These are phyloP conservation scores for Monosporascus sp. DNA, from an alignment of 2,329 filamentous ascomycete species.

Conservation along the genomic window DNA sequence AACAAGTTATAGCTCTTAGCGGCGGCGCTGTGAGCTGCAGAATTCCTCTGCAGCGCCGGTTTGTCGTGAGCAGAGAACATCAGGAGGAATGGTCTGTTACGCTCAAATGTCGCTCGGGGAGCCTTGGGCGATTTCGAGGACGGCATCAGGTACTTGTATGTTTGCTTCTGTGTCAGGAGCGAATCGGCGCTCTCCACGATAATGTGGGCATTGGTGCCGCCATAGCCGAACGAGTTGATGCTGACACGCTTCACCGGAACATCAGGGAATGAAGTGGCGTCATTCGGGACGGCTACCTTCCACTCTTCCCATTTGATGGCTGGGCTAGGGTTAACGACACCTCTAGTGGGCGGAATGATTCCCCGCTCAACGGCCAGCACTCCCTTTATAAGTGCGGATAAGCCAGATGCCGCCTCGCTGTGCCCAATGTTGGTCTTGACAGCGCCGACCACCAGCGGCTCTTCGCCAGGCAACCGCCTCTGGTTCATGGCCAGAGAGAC, in stretches of 20 bases:
- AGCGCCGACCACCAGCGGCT: conserved; percentile 12
- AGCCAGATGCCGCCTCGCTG: conserved; percentile 11
- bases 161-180: background rate
- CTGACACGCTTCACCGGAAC: conserved; percentile 9
- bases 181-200: conserved; percentile 6
- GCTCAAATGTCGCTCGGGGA: background rate
- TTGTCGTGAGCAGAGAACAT: conserved; percentile 17
- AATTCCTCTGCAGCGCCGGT: conserved; percentile 7
- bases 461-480: conserved; percentile 3
- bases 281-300: conserved; percentile 12
- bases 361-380: conserved; percentile 8
- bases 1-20: conserved; percentile 9
- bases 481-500: conserved; percentile 9
- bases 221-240: conserved; percentile 19
- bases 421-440: conserved; percentile 18
- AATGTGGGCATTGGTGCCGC: conserved; percentile 12
- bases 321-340: conserved; percentile 10
- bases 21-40: background rate
- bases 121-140: background rate
- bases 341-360: conserved; percentile 8
- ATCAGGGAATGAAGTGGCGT: conserved; percentile 6
- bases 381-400: conserved; percentile 15
- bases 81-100: conserved; percentile 8
- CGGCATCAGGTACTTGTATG: conserved; percentile 2
- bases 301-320: conserved; percentile 16